Percentiles rank a stretch among this genome's conserved stretches.
Evolutionary conservation across 1,284 basidiomycete species (phyloP).

Genomic region (Trametes sp.): DNA sequence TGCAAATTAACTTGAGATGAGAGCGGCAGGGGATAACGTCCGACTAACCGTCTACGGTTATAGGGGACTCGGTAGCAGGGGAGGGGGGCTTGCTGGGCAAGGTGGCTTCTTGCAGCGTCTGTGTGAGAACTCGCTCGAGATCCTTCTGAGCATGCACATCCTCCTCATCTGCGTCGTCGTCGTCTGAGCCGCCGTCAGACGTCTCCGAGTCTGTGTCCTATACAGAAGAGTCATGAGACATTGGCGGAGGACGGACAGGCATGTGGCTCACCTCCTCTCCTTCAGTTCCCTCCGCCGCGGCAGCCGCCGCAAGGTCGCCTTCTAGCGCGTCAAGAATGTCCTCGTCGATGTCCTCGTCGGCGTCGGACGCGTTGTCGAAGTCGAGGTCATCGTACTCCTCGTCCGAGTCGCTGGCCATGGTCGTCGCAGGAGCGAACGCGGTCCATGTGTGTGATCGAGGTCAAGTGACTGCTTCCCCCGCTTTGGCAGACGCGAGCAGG

Average conservation of each 20-base stretch:
- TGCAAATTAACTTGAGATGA: slow-evolving; percentile 4
- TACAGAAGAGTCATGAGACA: not conserved
- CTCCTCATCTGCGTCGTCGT: slow-evolving; percentile 43
- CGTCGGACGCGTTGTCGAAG: slow-evolving; percentile 55
- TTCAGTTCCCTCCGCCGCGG: slow-evolving; percentile 57
- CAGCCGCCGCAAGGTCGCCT: slow-evolving; percentile 59
- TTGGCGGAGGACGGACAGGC: slow-evolving; percentile 3
- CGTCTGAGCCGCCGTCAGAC: slow-evolving; percentile 62
- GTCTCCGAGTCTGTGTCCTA: slow-evolving; percentile 65
- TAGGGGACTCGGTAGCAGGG: slow-evolving; percentile 25
- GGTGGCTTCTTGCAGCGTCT: slow-evolving; percentile 24
- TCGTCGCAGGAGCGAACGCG: slow-evolving; percentile 20
- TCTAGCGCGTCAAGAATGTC: slow-evolving; percentile 60
- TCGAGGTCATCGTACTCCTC: slow-evolving; percentile 60
- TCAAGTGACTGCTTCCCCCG: slow-evolving; percentile 27
- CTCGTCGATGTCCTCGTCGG: slow-evolving; percentile 61
- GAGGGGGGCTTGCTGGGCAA: slow-evolving; percentile 26
- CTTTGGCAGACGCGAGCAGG: slow-evolving; percentile 10
- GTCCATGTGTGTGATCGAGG: slow-evolving; percentile 23
- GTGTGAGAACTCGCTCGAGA: slow-evolving; percentile 29
- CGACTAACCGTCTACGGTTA: slow-evolving; percentile 17
- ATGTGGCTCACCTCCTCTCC: slow-evolving; percentile 38
- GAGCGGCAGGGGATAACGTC: not conserved
- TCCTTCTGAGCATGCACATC: slow-evolving; percentile 30
- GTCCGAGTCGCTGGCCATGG: slow-evolving; percentile 72